phyloP scores from a whole-genome alignment of 257 asterid genomes.

The Galeopsis tetrahit region DNA sequence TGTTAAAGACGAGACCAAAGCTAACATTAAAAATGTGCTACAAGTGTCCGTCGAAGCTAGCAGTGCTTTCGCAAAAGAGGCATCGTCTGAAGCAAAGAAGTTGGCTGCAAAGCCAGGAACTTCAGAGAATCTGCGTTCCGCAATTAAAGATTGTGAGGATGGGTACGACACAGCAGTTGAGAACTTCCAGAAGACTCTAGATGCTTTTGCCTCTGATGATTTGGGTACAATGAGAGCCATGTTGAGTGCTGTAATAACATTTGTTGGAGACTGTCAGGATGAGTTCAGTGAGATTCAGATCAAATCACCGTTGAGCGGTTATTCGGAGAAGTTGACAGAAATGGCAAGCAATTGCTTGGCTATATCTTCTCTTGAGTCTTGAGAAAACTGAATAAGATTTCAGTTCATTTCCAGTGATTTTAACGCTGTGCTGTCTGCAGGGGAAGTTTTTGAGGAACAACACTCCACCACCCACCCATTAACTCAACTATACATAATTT shows the following conservation, averaged over 20 bases:
- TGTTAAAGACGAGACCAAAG: not conserved
- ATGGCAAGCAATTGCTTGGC: conserved; percentile 66
- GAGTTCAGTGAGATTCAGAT: conserved; percentile 29
- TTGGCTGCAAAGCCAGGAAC: conserved; percentile 5
- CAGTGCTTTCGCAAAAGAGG: conserved; percentile 17
- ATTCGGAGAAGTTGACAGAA: conserved; percentile 39
- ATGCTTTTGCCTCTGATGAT: conserved; percentile 36
- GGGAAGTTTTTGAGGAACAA: conserved; percentile 20
- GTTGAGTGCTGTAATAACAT: conserved; percentile 52
- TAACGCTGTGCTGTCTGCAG: conserved; percentile 25
- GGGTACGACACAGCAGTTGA: conserved; percentile 37
- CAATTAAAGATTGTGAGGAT: conserved; percentile 39
- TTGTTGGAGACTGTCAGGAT: conserved; percentile 47
- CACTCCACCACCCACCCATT: not conserved
- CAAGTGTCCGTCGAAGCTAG: conserved; percentile 30
- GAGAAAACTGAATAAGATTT: conserved; percentile 6
- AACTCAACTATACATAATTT: not conserved
- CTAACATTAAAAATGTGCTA: conserved; percentile 19
- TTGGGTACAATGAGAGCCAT: conserved; percentile 50
- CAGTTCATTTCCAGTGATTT: not conserved
- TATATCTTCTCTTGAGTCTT: conserved; percentile 20
- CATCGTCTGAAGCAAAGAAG: conserved; percentile 1
- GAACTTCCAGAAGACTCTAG: conserved; percentile 38
- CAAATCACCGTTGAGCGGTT: conserved; percentile 30
- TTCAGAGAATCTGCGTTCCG: not conserved